phyloP scores from a whole-genome alignment of 2,329 filamentous ascomycete genomes.

The Aspergillus hortae region DNA sequence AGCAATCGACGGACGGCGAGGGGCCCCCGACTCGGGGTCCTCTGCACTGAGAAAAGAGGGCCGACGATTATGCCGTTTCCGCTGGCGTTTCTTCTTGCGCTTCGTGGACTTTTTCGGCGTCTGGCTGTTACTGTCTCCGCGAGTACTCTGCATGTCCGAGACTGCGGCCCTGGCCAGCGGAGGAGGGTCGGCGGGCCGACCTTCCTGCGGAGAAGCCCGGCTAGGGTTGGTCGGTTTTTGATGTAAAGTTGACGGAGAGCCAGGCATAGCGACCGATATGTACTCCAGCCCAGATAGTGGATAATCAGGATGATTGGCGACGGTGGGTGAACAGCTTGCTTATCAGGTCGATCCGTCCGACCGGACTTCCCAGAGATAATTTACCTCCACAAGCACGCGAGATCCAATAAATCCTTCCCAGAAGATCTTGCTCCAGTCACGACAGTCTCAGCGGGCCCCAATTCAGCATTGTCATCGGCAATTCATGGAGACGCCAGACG shows the following conservation, averaged over 20 bases:
- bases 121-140: conserved; percentile 14
- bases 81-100: conserved; percentile 67
- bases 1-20: conserved; percentile 46
- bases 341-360: neutral
- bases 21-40: conserved; percentile 49
- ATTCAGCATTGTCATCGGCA: conserved; percentile 14
- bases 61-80: conserved; percentile 74
- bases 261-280: conserved; percentile 13
- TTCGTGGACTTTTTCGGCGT: conserved; percentile 24
- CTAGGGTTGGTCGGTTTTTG: conserved; percentile 9
- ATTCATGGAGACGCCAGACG: conserved; percentile 11
- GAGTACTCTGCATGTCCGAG: conserved; percentile 16
- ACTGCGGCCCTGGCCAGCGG: conserved; percentile 4
- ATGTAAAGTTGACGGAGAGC: conserved; percentile 13
- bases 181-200: conserved; percentile 6
- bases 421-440: conserved; percentile 3
- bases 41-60: conserved; percentile 74
- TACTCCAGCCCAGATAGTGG: neutral
- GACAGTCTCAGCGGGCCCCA: neutral
- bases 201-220: conserved; percentile 6
- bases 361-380: no score
- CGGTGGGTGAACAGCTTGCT: neutral
- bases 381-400: no score
- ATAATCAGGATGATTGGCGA: neutral
- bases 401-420: no score